Evolutionary conservation across 306 rosid genomes (phyloP), one percentile per base, ranked within the genome.

Genomic region (Cyamopsis tetragonoloba): DNA sequence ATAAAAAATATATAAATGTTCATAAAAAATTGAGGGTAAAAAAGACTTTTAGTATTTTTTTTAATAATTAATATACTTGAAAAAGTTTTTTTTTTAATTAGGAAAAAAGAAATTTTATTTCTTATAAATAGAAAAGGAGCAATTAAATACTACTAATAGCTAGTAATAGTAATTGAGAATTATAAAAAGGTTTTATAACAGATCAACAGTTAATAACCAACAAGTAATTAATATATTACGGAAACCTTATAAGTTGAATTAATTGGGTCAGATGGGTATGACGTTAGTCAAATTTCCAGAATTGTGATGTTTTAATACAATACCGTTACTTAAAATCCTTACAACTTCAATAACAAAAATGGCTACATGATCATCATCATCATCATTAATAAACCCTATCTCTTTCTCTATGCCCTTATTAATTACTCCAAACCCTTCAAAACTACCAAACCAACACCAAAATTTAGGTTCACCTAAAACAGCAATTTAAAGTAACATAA

Each of bases 401-500:
- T n/a, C n/a, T n/a, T n/a, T n/a, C n/a, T n/a, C n/a, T 3, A 42
- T 18, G 43, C 27, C 56, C 51, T 47, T 54, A 62, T 38, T 56
- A 47, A n/a, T n/a, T n/a, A n/a, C n/a, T n/a, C n/a, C n/a, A n/a
- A 69, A 20, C 35, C 9, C 55, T 62, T 37, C 2, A 47, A 74
- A 24, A 56, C 51, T 69, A 31, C 70, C 80, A 79, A 73, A 69
- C 41, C 19, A 22, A 46, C 77, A 26, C 28, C 69, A 73, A 53
- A 41, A 18, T 12, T 56, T 64, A 63, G 70, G 66, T 54, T 13
- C 32, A 49, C 80, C 84, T 41, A 70, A 80, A 80, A 63, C 0
- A 63, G 79, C 64, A 68, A n/a, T n/a, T n/a, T n/a, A n/a, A 79
- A 73, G 47, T 39, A 60, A 46, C 9, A 44, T 1, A 0, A 31